Evolutionary conservation across 805 yeast genomes (phyloP), one percentile per base, ranked within the genome.

Genomic region (Blastobotrys chiropterorum): DNA sequence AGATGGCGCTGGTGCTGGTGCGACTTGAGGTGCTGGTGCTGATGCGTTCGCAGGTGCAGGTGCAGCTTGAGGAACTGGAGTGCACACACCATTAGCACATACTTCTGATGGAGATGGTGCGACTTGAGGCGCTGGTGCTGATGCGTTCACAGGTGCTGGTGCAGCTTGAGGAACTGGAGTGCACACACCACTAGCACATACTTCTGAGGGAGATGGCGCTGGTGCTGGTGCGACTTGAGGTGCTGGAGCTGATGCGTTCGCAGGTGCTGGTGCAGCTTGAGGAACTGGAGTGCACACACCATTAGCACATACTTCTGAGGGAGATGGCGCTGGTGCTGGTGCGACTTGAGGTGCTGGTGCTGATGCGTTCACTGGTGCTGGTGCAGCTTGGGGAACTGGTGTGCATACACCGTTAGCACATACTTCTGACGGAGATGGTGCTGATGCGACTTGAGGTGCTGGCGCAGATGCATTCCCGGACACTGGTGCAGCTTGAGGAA

Each of bases 11-110:
- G 34, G 34, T 11, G 34, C 34, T 6, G 34, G 34, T 26, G 34
- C 34, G 8, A 5, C 16, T 34, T 46, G 30, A 5, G 50, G 50
- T 19, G 45, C 50, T 39, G 44, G 45, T n/a, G n/a, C n/a, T n/a
- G n/a, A n/a, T n/a, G n/a, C n/a, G n/a, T n/a, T n/a, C n/a, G n/a
- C n/a, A n/a, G n/a, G n/a, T n/a, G n/a, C n/a, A n/a, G n/a, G n/a
- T n/a, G n/a, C n/a, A n/a, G 17, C 16, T 34, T 46, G 30, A 5
- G 50, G 50, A 40, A 44, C 50, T 39, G 44, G 45, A 40, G 17
- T 20, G 38, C 50, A 17, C 14, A 5, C 11, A 22, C 31, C 45
- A 43, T 11, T 6, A 6, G 42, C 19, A 17, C 15, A 30, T 7
- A n/a, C 16, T n/a, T 21, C 15, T 19, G 34, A 26, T 26, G 19